These are phyloP conservation scores for Solanum hybrid DNA, from an alignment of 305 asterid species.

Conservation along the genomic window DNA sequence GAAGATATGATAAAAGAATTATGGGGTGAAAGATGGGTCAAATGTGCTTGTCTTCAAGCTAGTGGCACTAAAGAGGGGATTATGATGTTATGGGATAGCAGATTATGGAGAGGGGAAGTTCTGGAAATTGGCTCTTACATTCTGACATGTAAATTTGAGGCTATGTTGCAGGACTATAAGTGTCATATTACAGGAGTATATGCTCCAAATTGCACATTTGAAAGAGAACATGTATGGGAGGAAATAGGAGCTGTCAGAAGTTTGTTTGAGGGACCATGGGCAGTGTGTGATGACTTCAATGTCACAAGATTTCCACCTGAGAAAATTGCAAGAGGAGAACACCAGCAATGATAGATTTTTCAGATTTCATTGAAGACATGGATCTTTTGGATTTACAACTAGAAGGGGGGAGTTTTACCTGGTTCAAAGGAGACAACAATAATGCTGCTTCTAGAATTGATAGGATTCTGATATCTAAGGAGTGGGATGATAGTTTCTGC, in stretches of 20 bases:
- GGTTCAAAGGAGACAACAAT: background rate
- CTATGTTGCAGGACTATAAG: too few relatives aligned
- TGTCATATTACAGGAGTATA: background rate
- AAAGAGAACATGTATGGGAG: background rate
- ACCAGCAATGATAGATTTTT: background rate
- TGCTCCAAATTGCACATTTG: background rate
- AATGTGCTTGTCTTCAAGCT: background rate
- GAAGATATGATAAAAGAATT: background rate
- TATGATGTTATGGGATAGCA: background rate
- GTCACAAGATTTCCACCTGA: background rate
- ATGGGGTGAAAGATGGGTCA: background rate
- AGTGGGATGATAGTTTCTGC: background rate
- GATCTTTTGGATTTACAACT: background rate
- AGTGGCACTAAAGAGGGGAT: background rate
- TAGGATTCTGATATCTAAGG: background rate
- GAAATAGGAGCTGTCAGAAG: background rate
- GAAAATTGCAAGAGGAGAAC: background rate
- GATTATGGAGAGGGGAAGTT: background rate
- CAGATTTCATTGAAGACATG: background rate
- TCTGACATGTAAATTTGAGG: background rate
- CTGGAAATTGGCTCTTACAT: background rate
- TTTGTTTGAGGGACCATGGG: background rate
- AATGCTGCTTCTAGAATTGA: background rate
- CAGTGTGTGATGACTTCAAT: background rate
- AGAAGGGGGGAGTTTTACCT: background rate